Percentiles rank a stretch among this genome's conserved stretches.
These are phyloP conservation scores for Colletotrichum cuscutae DNA, from an alignment of 2,329 filamentous ascomycete species.

Conservation along the genomic window DNA sequence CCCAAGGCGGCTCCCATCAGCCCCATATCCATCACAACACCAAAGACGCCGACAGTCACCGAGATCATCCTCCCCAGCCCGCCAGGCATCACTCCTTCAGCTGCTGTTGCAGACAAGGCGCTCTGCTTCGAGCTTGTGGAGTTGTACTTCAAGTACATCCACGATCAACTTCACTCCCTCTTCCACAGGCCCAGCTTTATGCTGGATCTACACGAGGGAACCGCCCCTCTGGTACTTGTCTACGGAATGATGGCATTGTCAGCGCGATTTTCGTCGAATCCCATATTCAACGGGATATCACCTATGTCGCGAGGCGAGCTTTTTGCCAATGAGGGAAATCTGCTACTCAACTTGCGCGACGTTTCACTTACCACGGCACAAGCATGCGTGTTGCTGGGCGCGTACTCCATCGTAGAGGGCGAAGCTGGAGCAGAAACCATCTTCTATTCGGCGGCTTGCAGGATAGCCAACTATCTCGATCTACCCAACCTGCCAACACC, in stretches of 20 bases:
- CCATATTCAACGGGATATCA: conserved; percentile 35
- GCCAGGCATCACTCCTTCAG: conserved; percentile 26
- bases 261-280: conserved; percentile 39
- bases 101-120: conserved; percentile 34
- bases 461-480: conserved; percentile 48
- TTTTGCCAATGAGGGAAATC: conserved; percentile 37
- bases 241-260: conserved; percentile 41
- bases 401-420: conserved; percentile 45
- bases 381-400: conserved; percentile 50
- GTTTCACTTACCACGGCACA: conserved; percentile 50
- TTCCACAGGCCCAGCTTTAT: conserved; percentile 44
- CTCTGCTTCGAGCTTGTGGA: conserved; percentile 41
- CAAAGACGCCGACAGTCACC: conserved; percentile 26
- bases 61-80: conserved; percentile 27
- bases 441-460: conserved; percentile 49
- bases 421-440: conserved; percentile 49
- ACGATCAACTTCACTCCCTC: conserved; percentile 46
- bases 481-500: conserved; percentile 44
- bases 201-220: conserved; percentile 38
- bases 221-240: conserved; percentile 37
- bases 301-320: conserved; percentile 40
- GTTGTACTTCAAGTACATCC: conserved; percentile 46
- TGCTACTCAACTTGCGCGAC: conserved; percentile 46
- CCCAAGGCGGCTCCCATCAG: conserved; percentile 32
- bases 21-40: conserved; percentile 25